Base-by-base conservation (phyloP, 805 yeast species). In the Metschnikowia gruessii region DNA sequence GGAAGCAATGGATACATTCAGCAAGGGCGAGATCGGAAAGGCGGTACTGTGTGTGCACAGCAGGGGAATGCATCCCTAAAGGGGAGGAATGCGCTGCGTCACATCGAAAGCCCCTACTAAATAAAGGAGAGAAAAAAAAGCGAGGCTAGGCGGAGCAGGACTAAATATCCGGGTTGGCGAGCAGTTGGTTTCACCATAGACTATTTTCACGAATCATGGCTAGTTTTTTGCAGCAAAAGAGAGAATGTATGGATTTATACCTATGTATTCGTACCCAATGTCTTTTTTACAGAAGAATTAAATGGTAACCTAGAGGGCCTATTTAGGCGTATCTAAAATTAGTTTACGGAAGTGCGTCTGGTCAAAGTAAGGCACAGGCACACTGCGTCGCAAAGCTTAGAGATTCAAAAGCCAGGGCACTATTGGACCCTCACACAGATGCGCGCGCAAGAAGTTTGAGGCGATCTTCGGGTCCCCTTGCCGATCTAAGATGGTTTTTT, bases 21-120 rank as follows among this genome's bases (percentile, higher is more conserved):
- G 47, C 39, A 24, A 43, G 42, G 47, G 43, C 47, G 47, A 39
- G 47, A 43, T 43, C 47, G 47, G 42, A 33, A 38, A 7, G 39
- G 19, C 29, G 29, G 42, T 16, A n/a, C 43, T 39, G 48, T 31
- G 12, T 21, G 36, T 22, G 34, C 10, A 35, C 47, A 37, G 33
- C 17, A 39, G 48, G 48, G 44, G 44, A 13, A 24, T 40, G 44
- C 44, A 40, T 32, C 40, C 40, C 28, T 19, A n/a, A 15, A 26
- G 40, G n/a, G 19, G 33, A 13, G 12, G 36, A 21, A 28, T 38
- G 40, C 24, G 40, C 19, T n/a, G 37, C 48, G 24, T 28, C 43
- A n/a, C n/a, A 21, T 19, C 18, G 37, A 30, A 39, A 44, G 43
- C 43, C 37, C 24, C 43, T 40, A 11, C 31, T 13, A 30, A 26